Conservation (phyloP, 2,329 filamentous ascomycete species). For the Huntiella decipiens region DNA sequence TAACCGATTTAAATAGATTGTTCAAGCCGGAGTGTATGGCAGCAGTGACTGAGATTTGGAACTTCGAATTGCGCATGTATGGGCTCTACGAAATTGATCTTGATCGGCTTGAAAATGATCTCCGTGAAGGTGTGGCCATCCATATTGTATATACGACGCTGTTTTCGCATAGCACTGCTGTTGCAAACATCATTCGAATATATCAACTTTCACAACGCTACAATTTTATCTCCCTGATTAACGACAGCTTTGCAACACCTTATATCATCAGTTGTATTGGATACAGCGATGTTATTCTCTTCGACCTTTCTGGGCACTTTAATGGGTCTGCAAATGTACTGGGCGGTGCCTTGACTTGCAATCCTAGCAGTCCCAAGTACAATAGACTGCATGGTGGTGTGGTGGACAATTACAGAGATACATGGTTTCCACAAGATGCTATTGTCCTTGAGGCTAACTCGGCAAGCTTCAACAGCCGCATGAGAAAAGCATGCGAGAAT, state of each 20-base stretch:
- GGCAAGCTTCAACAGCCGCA: slow-evolving; percentile 18
- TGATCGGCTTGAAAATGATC: slow-evolving; percentile 25
- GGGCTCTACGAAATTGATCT: slow-evolving; percentile 23
- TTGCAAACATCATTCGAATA: slow-evolving; percentile 18
- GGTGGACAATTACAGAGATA: slow-evolving; percentile 8
- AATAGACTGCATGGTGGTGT: slow-evolving; percentile 17
- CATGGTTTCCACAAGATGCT: slow-evolving; percentile 15
- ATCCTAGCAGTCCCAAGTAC: slow-evolving; percentile 26
- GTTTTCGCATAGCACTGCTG: slow-evolving; percentile 19
- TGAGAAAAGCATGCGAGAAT: slow-evolving; percentile 17
- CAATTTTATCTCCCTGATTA: slow-evolving; percentile 26
- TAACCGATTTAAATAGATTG: too few relatives aligned
- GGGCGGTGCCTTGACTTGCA: slow-evolving; percentile 30
- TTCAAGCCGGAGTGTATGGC: too few relatives aligned
- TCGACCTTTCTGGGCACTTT: slow-evolving; percentile 39
- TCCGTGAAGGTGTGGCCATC: slow-evolving; percentile 23
- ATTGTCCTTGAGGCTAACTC: slow-evolving; percentile 23
- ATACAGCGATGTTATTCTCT: slow-evolving; percentile 29
- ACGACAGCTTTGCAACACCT: slow-evolving; percentile 30
- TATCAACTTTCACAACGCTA: slow-evolving; percentile 23
- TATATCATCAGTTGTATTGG: slow-evolving; percentile 31
- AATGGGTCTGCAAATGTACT: slow-evolving; percentile 36
- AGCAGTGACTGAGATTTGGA: too few relatives aligned
- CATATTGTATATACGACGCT: slow-evolving; percentile 30
- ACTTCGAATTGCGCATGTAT: slow-evolving; percentile 28